These are phyloP conservation scores for Lepidium africanum DNA, from an alignment of 345 rosid genomes.

Conservation along the genomic window DNA sequence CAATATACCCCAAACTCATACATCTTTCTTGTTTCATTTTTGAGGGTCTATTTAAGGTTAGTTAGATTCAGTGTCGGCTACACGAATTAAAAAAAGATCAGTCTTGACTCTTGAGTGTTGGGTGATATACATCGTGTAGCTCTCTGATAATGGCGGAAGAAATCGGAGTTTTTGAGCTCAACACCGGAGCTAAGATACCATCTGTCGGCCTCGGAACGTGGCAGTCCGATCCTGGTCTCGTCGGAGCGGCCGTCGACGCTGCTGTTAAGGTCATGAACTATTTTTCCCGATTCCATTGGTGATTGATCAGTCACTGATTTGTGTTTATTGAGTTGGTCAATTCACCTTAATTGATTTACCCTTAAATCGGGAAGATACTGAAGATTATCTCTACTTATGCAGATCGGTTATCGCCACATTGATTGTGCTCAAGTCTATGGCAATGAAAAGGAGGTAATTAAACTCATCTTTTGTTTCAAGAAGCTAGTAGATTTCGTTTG, in stretches of 20 bases:
- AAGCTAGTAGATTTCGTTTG: neutral
- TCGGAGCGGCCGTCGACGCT: constrained; percentile 42
- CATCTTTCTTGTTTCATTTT: no score
- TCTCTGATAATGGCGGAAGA: constrained; percentile 26
- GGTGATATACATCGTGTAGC: neutral
- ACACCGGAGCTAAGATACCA: constrained; percentile 56
- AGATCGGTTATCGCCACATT: constrained; percentile 77
- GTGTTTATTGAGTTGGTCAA: no score
- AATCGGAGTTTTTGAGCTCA: constrained; percentile 31
- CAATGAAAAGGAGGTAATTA: constrained; percentile 68
- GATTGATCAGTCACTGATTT: neutral
- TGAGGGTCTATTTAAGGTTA: no score
- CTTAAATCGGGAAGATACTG: neutral
- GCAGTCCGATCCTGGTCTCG: constrained; percentile 55
- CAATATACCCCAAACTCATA: no score
- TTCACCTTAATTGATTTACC: neutral
- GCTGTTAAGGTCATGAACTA: constrained; percentile 23
- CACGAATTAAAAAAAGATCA: no score
- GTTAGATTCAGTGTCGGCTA: no score
- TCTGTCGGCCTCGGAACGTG: constrained; percentile 50
- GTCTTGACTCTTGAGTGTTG: no score
- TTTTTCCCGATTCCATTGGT: neutral
- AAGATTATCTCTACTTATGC: constrained; percentile 1
- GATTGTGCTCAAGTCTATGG: constrained; percentile 66
- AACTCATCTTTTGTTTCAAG: neutral